phyloP scores from a whole-genome alignment of 2,329 filamentous ascomycete species.

The Neocatenulostroma microsporum region DNA sequence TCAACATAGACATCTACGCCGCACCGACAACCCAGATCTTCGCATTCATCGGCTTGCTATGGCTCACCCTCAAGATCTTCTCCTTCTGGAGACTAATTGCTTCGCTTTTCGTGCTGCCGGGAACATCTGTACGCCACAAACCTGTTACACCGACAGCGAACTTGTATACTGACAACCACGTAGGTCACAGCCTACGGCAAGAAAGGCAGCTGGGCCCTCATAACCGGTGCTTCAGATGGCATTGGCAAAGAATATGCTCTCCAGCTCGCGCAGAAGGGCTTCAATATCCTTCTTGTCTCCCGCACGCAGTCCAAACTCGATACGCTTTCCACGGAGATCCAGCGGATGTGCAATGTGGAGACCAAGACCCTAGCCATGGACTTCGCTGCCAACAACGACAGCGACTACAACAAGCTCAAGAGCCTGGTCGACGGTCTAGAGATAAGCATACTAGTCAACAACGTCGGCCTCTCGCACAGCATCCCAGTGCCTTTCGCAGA shows the following conservation, averaged over 20 bases:
- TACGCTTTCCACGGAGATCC: slow-evolving; percentile 65
- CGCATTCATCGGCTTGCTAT: slow-evolving; percentile 32
- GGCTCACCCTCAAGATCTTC: slow-evolving; percentile 33
- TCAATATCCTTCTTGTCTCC: slow-evolving; percentile 90
- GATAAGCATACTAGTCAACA: slow-evolving; percentile 86
- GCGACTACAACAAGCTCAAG: slow-evolving; percentile 69
- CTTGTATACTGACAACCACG: slow-evolving; percentile 4
- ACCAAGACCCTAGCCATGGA: slow-evolving; percentile 85
- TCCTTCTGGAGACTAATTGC: slow-evolving; percentile 42
- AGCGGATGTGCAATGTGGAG: slow-evolving; percentile 60
- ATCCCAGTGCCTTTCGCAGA: slow-evolving; percentile 85
- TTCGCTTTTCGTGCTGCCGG: slow-evolving; percentile 44
- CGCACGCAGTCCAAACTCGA: slow-evolving; percentile 91
- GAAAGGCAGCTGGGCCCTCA: slow-evolving; percentile 85
- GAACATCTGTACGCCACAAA: slow-evolving; percentile 35
- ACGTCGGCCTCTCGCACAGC: slow-evolving; percentile 87
- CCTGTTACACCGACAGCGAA: background rate
- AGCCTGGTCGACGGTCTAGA: slow-evolving; percentile 58
- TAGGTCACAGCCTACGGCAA: slow-evolving; percentile 85
- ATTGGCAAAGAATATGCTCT: slow-evolving; percentile 93
- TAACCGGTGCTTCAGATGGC: slow-evolving; percentile 93
- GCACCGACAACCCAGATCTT: slow-evolving; percentile 27
- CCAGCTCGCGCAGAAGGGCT: slow-evolving; percentile 83
- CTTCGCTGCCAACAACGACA: slow-evolving; percentile 69
- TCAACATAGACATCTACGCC: slow-evolving; percentile 22